A percentile compares a stretch with the other conserved stretches of the same genome.
Evolutionary conservation across 1,284 basidiomycete species (phyloP).

Genomic region (Lignosus rhinocerotis): DNA sequence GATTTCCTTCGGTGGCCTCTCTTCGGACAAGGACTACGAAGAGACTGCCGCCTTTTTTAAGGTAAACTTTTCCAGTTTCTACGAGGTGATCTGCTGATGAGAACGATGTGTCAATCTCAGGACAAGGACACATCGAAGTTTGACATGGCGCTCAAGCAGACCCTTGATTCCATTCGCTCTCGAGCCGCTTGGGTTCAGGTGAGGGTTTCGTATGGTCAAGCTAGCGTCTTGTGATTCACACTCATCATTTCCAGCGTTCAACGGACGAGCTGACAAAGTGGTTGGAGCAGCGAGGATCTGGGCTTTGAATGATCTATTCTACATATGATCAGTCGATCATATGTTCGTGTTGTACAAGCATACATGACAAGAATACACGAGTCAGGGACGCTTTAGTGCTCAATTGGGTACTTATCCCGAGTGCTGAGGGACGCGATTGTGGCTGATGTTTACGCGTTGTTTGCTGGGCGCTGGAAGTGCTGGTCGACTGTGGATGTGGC

Average conservation of each 20-base stretch:
- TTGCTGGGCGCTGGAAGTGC: background rate
- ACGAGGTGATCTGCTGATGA: constrained; percentile 9
- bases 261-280: constrained; percentile 59
- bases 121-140: constrained; percentile 67
- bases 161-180: constrained; percentile 64
- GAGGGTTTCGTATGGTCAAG: constrained; percentile 16
- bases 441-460: background rate
- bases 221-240: background rate
- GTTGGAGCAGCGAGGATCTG: constrained; percentile 47
- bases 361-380: no score
- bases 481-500: background rate
- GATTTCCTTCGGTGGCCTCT: constrained; percentile 63
- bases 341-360: no score
- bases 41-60: constrained; percentile 71
- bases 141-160: constrained; percentile 62
- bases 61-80: constrained; percentile 32
- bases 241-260: constrained; percentile 47
- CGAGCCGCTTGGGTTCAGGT: constrained; percentile 63
- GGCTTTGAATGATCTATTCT: background rate
- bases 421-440: background rate
- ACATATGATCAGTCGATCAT: no score
- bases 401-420: no score
- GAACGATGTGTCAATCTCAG: constrained; percentile 32
- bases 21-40: constrained; percentile 69
- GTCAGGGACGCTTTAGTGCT: no score